Evolutionary conservation across 306 rosid species (phyloP).

Genomic region (Fagus sylvatica): DNA sequence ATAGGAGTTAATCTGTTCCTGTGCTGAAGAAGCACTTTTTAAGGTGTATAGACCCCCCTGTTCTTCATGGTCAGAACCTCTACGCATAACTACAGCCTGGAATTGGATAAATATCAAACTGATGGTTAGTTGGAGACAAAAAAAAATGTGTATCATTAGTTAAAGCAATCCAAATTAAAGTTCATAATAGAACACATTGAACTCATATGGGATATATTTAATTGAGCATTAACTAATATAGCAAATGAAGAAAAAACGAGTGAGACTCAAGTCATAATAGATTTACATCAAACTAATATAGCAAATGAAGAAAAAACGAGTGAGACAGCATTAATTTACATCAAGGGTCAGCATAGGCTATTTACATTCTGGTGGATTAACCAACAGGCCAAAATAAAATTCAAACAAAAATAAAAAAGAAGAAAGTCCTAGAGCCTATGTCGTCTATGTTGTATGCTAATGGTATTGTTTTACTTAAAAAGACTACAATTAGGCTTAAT

Average conservation of each 20-base stretch:
- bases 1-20: conserved; percentile 42
- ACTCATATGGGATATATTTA: neutral
- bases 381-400: neutral
- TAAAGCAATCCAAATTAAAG: neutral
- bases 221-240: neutral
- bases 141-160: conserved; percentile 11
- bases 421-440: neutral
- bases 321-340: neutral
- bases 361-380: neutral
- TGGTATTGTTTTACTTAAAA: neutral
- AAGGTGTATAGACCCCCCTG: conserved; percentile 58
- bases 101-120: conserved; percentile 20
- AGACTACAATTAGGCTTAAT: neutral
- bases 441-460: neutral
- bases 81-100: conserved; percentile 68
- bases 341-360: neutral
- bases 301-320: neutral
- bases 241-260: neutral
- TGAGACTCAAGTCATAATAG: no score
- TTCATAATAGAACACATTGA: neutral
- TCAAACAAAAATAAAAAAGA: neutral
- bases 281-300: neutral
- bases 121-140: conserved; percentile 19
- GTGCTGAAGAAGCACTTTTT: conserved; percentile 37
- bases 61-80: conserved; percentile 50